Evolutionary conservation across 108 stramenopile genomes (phyloP).

Genomic region (Cyclotella kingstonii): DNA sequence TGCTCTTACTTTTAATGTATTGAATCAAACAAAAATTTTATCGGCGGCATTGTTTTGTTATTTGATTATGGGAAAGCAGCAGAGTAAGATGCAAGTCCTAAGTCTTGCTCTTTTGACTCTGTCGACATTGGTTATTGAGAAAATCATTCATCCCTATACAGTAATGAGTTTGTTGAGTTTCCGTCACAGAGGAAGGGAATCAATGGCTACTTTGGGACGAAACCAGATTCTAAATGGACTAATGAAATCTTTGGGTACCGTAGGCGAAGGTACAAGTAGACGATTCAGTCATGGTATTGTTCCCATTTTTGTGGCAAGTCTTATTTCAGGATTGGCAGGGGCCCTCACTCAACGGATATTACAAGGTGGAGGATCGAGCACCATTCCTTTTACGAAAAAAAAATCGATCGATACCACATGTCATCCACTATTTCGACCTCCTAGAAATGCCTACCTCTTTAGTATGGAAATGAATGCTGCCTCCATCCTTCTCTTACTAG

Average conservation of each 20-base stretch:
- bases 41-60: slow-evolving; percentile 89
- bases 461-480: slow-evolving; percentile 74
- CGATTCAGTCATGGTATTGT: slow-evolving; percentile 53
- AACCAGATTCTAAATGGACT: slow-evolving; percentile 11
- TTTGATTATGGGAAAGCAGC: slow-evolving; percentile 82
- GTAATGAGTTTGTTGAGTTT: slow-evolving; percentile 15
- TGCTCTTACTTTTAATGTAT: slow-evolving; percentile 90
- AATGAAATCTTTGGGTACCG: background rate
- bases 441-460: slow-evolving; percentile 62
- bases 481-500: slow-evolving; percentile 46
- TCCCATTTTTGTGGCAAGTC: slow-evolving; percentile 61
- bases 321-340: slow-evolving; percentile 78
- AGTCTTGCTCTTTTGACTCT: slow-evolving; percentile 73
- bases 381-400: slow-evolving; percentile 16
- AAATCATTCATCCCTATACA: slow-evolving; percentile 36
- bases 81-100: slow-evolving; percentile 78
- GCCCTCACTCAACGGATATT: slow-evolving; percentile 78
- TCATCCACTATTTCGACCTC: slow-evolving; percentile 16
- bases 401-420: background rate
- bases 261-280: slow-evolving; percentile 2
- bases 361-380: slow-evolving; percentile 40
- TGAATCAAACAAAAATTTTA: slow-evolving; percentile 95
- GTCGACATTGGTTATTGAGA: slow-evolving; percentile 62
- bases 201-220: background rate
- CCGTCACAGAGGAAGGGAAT: slow-evolving; percentile 1